Evolutionary conservation across 2,329 filamentous ascomycete genomes (phyloP).

Genomic region (Chaetomium sp.): DNA sequence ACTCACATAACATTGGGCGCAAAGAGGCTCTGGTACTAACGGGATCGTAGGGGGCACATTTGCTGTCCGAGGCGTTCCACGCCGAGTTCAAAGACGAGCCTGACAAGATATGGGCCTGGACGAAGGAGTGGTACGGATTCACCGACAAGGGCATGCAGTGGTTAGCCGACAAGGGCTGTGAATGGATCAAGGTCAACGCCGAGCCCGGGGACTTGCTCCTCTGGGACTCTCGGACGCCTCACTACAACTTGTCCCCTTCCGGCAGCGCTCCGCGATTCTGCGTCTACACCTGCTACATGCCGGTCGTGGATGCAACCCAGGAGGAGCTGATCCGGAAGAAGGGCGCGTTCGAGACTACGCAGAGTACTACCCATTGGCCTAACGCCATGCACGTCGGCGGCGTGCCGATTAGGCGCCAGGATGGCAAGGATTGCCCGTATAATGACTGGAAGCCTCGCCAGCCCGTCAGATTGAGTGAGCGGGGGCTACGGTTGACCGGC

Average conservation of each 20-base stretch:
- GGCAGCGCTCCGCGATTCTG: constrained; percentile 5
- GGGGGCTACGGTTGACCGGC: neutral
- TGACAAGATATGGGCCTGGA: constrained; percentile 15
- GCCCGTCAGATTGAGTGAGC: constrained; percentile 2
- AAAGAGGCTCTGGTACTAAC: neutral
- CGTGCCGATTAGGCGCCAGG: constrained; percentile 1
- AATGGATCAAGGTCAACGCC: constrained; percentile 15
- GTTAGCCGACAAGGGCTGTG: constrained; percentile 7
- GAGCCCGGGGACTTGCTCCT: constrained; percentile 12
- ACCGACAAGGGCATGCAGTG: constrained; percentile 12
- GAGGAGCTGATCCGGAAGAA: constrained; percentile 14
- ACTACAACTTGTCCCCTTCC: constrained; percentile 15
- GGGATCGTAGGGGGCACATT: neutral
- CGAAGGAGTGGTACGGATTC: constrained; percentile 17
- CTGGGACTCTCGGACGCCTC: constrained; percentile 14
- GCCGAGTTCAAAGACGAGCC: constrained; percentile 12
- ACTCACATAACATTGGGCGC: neutral
- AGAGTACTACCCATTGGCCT: constrained; percentile 14
- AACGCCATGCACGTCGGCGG: constrained; percentile 15
- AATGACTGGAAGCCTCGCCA: constrained; percentile 11
- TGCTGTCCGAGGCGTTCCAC: constrained; percentile 14
- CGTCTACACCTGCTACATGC: constrained; percentile 17
- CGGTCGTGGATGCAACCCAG: constrained; percentile 9
- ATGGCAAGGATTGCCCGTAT: constrained; percentile 8
- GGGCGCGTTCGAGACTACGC: constrained; percentile 2